Conservation (phyloP, 768 basidiomycete genomes). For the Suillus subaureus region DNA sequence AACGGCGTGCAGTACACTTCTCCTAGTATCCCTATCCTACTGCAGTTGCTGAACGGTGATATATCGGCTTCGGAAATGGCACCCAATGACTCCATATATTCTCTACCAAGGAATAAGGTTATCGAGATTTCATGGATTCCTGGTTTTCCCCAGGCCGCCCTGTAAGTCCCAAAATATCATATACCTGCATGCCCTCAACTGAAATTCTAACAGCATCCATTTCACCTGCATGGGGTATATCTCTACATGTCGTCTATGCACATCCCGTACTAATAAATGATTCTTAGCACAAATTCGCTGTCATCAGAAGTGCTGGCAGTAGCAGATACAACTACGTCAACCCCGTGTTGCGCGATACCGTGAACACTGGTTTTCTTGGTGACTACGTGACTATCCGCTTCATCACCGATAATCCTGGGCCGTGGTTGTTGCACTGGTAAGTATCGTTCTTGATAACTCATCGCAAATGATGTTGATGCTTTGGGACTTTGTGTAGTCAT, state of each 20-base stretch:
- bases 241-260: not conserved
- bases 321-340: not conserved
- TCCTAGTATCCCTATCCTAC: constrained; percentile 44
- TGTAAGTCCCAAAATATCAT: constrained; percentile 6
- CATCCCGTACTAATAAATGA: not conserved
- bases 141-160: constrained; percentile 7
- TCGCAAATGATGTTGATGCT: not conserved
- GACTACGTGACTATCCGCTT: constrained; percentile 1
- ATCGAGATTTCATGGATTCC: constrained; percentile 40
- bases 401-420: constrained; percentile 3
- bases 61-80: constrained; percentile 37
- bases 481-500: not conserved
- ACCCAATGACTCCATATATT: constrained; percentile 44
- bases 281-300: not conserved
- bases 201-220: constrained; percentile 23
- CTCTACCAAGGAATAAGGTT: constrained; percentile 45
- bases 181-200: not conserved
- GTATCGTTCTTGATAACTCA: not conserved
- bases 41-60: constrained; percentile 48
- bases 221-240: constrained; percentile 23
- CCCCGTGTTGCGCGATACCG: not conserved
- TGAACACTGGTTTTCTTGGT: not conserved
- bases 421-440: constrained; percentile 1
- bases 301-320: not conserved
- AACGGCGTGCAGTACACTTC: constrained; percentile 39